Conservation (phyloP, 495 filamentous ascomycete genomes). For the Talaromyces nanjingensis region DNA sequence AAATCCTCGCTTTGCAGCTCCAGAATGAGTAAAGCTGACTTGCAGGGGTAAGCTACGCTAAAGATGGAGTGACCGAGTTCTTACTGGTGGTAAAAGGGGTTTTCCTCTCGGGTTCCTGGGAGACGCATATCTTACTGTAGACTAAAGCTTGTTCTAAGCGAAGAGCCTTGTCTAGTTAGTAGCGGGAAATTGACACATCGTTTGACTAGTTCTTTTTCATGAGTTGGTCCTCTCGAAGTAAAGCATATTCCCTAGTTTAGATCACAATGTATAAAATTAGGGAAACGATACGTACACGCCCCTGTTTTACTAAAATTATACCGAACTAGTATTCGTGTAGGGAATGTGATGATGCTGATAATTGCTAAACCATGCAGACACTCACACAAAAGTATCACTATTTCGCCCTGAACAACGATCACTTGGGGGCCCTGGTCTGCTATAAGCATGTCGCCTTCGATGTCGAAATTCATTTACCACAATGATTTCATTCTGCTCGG, state of each 20-base stretch:
- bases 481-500: background rate
- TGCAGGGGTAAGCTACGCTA: background rate
- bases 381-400: background rate
- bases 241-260: background rate
- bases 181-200: background rate
- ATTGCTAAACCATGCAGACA: background rate
- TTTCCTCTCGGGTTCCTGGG: background rate
- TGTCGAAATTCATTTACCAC: background rate
- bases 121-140: background rate
- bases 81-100: background rate
- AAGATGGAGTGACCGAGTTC: background rate
- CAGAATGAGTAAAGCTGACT: background rate
- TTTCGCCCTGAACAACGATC: background rate
- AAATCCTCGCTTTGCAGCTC: background rate
- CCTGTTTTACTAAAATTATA: background rate
- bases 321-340: background rate
- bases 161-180: background rate
- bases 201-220: background rate
- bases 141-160: background rate
- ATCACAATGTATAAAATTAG: background rate
- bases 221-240: background rate
- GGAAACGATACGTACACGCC: no score
- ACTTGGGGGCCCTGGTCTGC: background rate
- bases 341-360: background rate
- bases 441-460: background rate